Percentiles rank a stretch among this genome's conserved stretches.
Evolutionary conservation across 805 yeast genomes (phyloP).

Genomic region (Candida insectorum): DNA sequence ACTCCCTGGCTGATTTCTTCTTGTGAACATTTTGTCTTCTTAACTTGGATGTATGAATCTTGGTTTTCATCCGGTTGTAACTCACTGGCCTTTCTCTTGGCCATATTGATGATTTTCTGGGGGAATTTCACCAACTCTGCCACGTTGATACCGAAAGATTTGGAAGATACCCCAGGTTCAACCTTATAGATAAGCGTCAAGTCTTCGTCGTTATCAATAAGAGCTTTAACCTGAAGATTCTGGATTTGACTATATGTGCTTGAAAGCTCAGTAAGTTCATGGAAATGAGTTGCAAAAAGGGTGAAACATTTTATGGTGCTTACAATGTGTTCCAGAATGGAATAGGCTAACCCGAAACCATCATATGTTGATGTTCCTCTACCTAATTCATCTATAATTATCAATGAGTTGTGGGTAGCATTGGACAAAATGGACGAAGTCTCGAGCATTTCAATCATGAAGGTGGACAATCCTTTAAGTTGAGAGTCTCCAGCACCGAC

Average conservation of each 20-base stretch:
- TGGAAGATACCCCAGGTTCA: slow-evolving; percentile 94
- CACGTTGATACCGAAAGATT: slow-evolving; percentile 96
- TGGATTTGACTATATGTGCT: slow-evolving; percentile 59
- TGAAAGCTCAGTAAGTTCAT: slow-evolving; percentile 82
- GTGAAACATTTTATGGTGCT: slow-evolving; percentile 71
- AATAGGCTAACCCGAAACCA: slow-evolving; percentile 98
- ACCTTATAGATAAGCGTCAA: slow-evolving; percentile 89
- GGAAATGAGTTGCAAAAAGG: slow-evolving; percentile 95
- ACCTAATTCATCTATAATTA: slow-evolving; percentile 93
- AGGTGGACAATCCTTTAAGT: slow-evolving; percentile 93
- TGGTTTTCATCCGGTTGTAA: slow-evolving; percentile 56
- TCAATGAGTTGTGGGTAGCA: slow-evolving; percentile 73
- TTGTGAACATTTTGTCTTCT: slow-evolving; percentile 48
- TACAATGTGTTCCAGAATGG: slow-evolving; percentile 84
- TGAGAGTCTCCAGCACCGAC: slow-evolving; percentile 99
- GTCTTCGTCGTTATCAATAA: slow-evolving; percentile 62
- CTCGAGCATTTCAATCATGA: slow-evolving; percentile 89
- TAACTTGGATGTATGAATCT: slow-evolving; percentile 41
- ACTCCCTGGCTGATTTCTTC: slow-evolving; percentile 56
- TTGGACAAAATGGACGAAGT: slow-evolving; percentile 82
- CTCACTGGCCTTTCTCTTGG: slow-evolving; percentile 89
- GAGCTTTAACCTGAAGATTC: slow-evolving; percentile 92
- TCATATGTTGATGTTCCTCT: slow-evolving; percentile 89
- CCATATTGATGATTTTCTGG: slow-evolving; percentile 85
- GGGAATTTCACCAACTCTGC: slow-evolving; percentile 96